A percentile compares a stretch with the other conserved stretches of the same genome.
Conservation (phyloP, 768 basidiomycete genomes). For the Gyrodon lividus region DNA sequence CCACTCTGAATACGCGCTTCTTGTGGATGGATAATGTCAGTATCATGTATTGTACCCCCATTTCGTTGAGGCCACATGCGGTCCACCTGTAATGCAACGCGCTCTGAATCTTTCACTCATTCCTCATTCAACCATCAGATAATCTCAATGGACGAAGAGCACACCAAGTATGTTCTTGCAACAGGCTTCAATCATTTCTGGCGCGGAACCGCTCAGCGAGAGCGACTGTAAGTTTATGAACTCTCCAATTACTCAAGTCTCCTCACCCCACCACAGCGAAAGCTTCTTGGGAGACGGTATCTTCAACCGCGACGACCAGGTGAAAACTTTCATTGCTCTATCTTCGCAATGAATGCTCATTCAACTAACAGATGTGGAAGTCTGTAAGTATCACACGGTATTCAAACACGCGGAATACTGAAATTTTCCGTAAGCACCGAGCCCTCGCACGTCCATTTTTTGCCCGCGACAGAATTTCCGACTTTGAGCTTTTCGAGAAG, state of each 20-base stretch:
- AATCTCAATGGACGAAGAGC: conserved; percentile 72
- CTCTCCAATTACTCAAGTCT: not conserved
- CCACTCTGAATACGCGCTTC: conserved; percentile 66
- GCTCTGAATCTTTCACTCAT: not conserved
- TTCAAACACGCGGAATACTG: not conserved
- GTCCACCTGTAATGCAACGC: not conserved
- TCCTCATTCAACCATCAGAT: conserved; percentile 41
- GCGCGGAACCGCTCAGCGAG: conserved; percentile 62
- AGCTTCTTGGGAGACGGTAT: conserved; percentile 71
- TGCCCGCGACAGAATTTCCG: conserved; percentile 65
- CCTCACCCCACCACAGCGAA: conserved; percentile 31
- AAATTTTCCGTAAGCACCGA: conserved; percentile 48
- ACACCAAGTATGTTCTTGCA: conserved; percentile 60
- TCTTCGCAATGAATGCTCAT: conserved; percentile 5
- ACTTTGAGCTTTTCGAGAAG: conserved; percentile 66
- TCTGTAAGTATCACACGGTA: conserved; percentile 39
- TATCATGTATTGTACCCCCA: too few species aligned
- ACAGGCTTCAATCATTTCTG: conserved; percentile 69
- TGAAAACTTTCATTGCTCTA: conserved; percentile 25
- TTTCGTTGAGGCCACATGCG: not conserved
- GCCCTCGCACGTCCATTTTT: conserved; percentile 71
- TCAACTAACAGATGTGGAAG: conserved; percentile 52
- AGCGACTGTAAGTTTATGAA: conserved; percentile 51
- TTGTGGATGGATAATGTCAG: conserved; percentile 69
- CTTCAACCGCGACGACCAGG: conserved; percentile 75